phyloP scores from a whole-genome alignment of 139 green algal genomes.

The Chlamydomonas incerta region DNA sequence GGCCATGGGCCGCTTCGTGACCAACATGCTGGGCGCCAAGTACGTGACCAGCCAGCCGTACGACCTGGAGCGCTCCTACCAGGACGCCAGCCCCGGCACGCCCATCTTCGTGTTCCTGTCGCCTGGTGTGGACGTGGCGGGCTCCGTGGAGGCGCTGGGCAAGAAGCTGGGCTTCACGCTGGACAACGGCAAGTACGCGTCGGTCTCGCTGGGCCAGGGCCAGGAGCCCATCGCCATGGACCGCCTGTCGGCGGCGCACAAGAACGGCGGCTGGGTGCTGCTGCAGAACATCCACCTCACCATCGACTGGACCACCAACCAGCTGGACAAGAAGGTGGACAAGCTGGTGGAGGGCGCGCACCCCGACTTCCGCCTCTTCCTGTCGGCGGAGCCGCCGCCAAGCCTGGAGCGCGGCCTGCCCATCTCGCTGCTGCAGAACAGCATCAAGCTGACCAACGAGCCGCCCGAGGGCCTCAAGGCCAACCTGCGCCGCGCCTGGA shows the following conservation, averaged over 20 bases:
- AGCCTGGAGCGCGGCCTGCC: conserved; percentile 85
- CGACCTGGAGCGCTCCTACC: conserved; percentile 80
- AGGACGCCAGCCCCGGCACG: conserved; percentile 73
- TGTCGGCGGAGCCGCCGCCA: conserved; percentile 91
- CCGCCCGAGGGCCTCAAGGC: conserved; percentile 87
- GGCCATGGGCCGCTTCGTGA: conserved; percentile 88
- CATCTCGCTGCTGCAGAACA: conserved; percentile 90
- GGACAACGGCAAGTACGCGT: conserved; percentile 81
- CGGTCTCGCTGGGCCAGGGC: conserved; percentile 89
- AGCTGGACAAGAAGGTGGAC: conserved; percentile 87
- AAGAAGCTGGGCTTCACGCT: conserved; percentile 80
- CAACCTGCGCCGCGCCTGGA: conserved; percentile 86
- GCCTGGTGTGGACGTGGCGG: conserved; percentile 83
- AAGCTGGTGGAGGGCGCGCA: conserved; percentile 88
- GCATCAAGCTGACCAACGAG: conserved; percentile 95
- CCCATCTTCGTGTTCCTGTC: conserved; percentile 95
- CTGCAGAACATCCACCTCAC: conserved; percentile 85
- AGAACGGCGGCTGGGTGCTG: conserved; percentile 94
- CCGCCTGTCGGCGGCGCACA: conserved; percentile 81
- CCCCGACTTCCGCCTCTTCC: conserved; percentile 91
- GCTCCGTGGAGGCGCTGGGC: conserved; percentile 83
- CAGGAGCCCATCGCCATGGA: conserved; percentile 92
- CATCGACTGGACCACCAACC: conserved; percentile 89
- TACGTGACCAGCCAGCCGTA: conserved; percentile 80
- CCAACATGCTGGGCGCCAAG: conserved; percentile 78